phyloP scores from a whole-genome alignment of 2,329 filamentous ascomycete species.

The Diaporthe eres region DNA sequence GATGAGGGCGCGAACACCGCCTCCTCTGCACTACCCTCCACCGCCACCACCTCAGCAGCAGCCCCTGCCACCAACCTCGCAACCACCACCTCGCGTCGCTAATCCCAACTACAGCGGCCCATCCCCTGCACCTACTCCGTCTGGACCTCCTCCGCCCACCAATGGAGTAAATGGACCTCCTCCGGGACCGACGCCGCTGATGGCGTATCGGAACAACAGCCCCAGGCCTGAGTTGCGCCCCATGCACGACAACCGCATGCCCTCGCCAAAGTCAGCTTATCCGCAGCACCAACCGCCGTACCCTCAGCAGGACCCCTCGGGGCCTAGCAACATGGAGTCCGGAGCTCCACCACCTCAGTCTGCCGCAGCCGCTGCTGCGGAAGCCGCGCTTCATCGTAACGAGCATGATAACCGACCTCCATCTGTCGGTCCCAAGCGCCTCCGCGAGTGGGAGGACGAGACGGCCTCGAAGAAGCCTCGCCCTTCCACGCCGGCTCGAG shows the following conservation, averaged over 20 bases:
- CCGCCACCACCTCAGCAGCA: slow-evolving; percentile 61
- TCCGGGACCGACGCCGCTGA: slow-evolving; percentile 66
- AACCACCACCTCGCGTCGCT: slow-evolving; percentile 65
- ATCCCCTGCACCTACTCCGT: slow-evolving; percentile 56
- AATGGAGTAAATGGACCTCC: slow-evolving; percentile 61
- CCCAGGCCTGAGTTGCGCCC: slow-evolving; percentile 88
- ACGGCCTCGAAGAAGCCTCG: slow-evolving; percentile 85
- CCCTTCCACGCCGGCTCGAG: slow-evolving; percentile 78
- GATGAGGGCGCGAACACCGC: slow-evolving; percentile 53
- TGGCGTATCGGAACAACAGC: slow-evolving; percentile 83
- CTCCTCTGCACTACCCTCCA: slow-evolving; percentile 69
- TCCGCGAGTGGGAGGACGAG: slow-evolving; percentile 94
- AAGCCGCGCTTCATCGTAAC: slow-evolving; percentile 58
- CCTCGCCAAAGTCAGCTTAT: slow-evolving; percentile 92
- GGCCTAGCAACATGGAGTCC: slow-evolving; percentile 77
- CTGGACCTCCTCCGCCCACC: slow-evolving; percentile 55
- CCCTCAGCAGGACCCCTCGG: slow-evolving; percentile 76
- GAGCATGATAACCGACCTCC: slow-evolving; percentile 81
- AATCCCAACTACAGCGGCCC: slow-evolving; percentile 74
- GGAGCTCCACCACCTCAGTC: slow-evolving; percentile 75
- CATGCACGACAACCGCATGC: slow-evolving; percentile 85
- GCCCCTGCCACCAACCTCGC: slow-evolving; percentile 53
- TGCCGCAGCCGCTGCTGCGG: slow-evolving; percentile 69
- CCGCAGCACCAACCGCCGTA: slow-evolving; percentile 81
- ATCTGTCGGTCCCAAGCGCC: slow-evolving; percentile 85